Percentiles rank a stretch among this genome's conserved stretches.
phyloP scores from a whole-genome alignment of 1,284 basidiomycete species.

The Rhodotorula sp. region DNA sequence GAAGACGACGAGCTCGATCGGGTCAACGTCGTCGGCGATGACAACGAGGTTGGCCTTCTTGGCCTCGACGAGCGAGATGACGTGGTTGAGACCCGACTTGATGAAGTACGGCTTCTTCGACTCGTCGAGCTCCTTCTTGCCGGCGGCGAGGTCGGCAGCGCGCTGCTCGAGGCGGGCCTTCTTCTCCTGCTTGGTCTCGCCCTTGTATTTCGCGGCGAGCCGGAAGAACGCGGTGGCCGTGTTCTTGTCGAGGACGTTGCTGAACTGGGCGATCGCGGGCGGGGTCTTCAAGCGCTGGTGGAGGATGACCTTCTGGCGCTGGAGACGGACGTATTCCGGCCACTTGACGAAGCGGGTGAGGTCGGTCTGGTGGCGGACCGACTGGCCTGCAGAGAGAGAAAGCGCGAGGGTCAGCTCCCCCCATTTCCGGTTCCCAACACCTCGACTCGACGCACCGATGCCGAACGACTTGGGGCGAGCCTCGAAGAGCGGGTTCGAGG shows the following conservation, averaged over 20 bases:
- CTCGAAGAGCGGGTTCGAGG: constrained; percentile 93
- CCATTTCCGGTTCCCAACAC: no score
- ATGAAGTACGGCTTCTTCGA: constrained; percentile 68
- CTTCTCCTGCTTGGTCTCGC: constrained; percentile 96
- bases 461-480: constrained; percentile 86
- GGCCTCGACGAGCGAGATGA: constrained; percentile 41
- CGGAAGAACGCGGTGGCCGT: constrained; percentile 98
- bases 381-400: constrained; percentile 66
- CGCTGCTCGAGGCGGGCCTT: constrained; percentile 80
- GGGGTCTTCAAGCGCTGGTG: constrained; percentile 98
- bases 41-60: constrained; percentile 89
- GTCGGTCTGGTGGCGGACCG: constrained; percentile 86
- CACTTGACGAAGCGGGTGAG: constrained; percentile 98
- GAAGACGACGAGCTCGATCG: constrained; percentile 97
- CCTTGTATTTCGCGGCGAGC: constrained; percentile 92
- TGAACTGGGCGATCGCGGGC: constrained; percentile 96
- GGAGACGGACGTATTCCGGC: constrained; percentile 98
- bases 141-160: constrained; percentile 73
- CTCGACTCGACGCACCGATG: constrained; percentile 60
- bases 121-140: constrained; percentile 64
- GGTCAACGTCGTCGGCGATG: constrained; percentile 98
- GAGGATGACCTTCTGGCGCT: constrained; percentile 98
- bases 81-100: constrained; percentile 62
- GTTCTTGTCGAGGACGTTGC: constrained; percentile 98
- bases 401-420: neutral